These are phyloP conservation scores for Dictyostelium capitatum DNA, from an alignment of 78 protist genomes.

Conservation along the genomic window DNA sequence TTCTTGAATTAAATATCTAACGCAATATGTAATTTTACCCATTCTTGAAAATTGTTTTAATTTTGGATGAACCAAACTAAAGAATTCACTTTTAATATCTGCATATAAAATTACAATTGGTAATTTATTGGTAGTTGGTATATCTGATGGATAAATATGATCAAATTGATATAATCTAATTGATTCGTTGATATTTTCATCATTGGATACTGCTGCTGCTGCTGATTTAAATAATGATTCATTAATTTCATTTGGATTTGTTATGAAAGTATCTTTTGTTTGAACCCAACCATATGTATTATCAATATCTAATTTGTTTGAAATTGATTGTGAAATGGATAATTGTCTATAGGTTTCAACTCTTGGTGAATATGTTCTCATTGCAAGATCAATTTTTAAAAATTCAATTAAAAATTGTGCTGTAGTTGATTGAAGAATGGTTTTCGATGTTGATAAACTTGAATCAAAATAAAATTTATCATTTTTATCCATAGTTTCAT, in stretches of 20 bases:
- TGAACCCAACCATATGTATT: background rate
- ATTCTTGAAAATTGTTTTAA: constrained; percentile 1
- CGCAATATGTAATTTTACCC: constrained; percentile 27
- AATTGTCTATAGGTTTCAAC: constrained; percentile 58
- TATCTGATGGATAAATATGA: constrained; percentile 8
- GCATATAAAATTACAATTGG: constrained; percentile 48
- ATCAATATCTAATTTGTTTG: too few relatives aligned
- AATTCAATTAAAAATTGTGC: constrained; percentile 2
- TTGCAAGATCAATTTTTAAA: constrained; percentile 11
- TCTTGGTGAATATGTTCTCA: constrained; percentile 47
- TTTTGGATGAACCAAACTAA: constrained; percentile 1
- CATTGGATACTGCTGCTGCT: background rate
- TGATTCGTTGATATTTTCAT: background rate
- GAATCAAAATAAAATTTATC: background rate
- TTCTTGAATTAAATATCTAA: constrained; percentile 16
- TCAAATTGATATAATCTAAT: constrained; percentile 30
- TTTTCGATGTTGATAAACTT: background rate
- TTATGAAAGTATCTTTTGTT: background rate
- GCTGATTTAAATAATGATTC: background rate
- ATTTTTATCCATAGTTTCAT: background rate
- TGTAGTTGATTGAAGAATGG: background rate
- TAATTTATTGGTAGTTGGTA: background rate
- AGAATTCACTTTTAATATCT: constrained; percentile 10
- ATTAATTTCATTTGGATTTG: background rate
- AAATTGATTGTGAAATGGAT: background rate